Evolutionary conservation across 2,329 filamentous ascomycete genomes (phyloP).

Genomic region (Fusarium sororula): DNA sequence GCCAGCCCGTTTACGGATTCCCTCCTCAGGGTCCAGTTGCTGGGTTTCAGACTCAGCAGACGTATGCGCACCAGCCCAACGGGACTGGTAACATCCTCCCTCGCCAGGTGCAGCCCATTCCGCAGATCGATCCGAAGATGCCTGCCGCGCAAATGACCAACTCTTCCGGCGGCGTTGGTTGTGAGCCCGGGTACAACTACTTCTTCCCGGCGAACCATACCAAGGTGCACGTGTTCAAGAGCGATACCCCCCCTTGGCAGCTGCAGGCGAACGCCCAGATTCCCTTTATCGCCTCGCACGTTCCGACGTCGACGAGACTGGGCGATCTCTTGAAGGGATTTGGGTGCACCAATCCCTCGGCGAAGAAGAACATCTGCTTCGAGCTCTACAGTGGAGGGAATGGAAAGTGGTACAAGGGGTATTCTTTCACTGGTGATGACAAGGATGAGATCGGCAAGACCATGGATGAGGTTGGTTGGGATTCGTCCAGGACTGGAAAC

Average conservation of each 20-base stretch:
- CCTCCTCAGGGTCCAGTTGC: slow-evolving; percentile 18
- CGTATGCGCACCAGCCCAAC: slow-evolving; percentile 50
- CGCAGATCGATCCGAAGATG: slow-evolving; percentile 55
- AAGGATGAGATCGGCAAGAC: slow-evolving; percentile 58
- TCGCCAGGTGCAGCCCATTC: slow-evolving; percentile 54
- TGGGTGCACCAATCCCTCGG: slow-evolving; percentile 60
- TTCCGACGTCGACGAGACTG: slow-evolving; percentile 63
- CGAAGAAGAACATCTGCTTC: slow-evolving; percentile 65
- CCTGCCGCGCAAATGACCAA: slow-evolving; percentile 66
- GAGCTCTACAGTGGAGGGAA: slow-evolving; percentile 65
- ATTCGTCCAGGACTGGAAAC: slow-evolving; percentile 58
- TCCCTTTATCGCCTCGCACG: slow-evolving; percentile 59
- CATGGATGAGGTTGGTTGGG: slow-evolving; percentile 68
- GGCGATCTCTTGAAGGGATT: slow-evolving; percentile 67
- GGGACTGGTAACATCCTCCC: slow-evolving; percentile 47
- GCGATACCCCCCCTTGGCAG: slow-evolving; percentile 62
- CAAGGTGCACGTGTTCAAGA: slow-evolving; percentile 67
- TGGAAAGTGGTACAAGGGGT: slow-evolving; percentile 68
- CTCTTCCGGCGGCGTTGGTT: slow-evolving; percentile 64
- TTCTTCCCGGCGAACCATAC: slow-evolving; percentile 67
- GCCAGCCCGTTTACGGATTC: slow-evolving; percentile 11
- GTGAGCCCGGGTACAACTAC: slow-evolving; percentile 71
- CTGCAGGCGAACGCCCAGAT: slow-evolving; percentile 53
- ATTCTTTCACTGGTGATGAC: slow-evolving; percentile 61
- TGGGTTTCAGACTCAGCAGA: slow-evolving; percentile 42